phyloP scores from a whole-genome alignment of 208 protist genomes.

The Trypanosomatidae sp. region DNA sequence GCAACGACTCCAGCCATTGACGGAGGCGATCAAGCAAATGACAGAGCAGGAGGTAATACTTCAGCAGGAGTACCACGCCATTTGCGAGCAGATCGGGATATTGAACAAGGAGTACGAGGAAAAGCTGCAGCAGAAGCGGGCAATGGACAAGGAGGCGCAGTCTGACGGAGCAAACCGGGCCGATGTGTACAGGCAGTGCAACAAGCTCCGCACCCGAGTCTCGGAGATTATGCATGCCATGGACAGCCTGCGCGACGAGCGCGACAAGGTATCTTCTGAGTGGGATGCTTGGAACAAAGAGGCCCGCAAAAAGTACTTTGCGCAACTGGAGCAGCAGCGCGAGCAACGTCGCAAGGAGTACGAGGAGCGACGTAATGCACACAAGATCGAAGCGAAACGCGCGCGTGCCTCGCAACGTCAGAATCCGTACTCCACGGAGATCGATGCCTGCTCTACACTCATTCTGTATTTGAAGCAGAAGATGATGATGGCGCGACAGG shows the following conservation, averaged over 20 bases:
- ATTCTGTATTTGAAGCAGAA: conserved; percentile 70
- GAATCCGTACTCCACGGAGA: conserved; percentile 69
- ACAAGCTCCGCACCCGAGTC: conserved; percentile 40
- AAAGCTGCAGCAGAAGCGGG: conserved; percentile 44
- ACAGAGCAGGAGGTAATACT: conserved; percentile 67
- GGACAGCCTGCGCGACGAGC: conserved; percentile 39
- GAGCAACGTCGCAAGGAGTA: conserved; percentile 49
- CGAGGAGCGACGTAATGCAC: conserved; percentile 54
- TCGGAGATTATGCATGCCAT: conserved; percentile 54
- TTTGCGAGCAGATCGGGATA: conserved; percentile 71
- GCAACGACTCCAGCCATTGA: conserved; percentile 59
- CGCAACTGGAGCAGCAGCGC: conserved; percentile 54
- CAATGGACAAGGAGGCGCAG: conserved; percentile 55
- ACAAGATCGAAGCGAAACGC: conserved; percentile 57
- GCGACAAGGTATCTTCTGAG: conserved; percentile 30
- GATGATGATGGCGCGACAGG: conserved; percentile 55
- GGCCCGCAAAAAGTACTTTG: conserved; percentile 58
- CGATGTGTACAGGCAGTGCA: conserved; percentile 62
- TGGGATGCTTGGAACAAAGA: conserved; percentile 77
- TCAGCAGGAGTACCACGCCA: conserved; percentile 73
- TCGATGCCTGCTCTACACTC: conserved; percentile 51
- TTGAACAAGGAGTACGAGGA: conserved; percentile 67
- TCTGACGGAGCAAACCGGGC: conserved; percentile 30
- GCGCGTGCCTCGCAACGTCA: conserved; percentile 46
- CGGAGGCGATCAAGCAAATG: conserved; percentile 58